A percentile compares a stretch with the other conserved stretches of the same genome.
Conservation (phyloP, 805 yeast species). For the Pichia occidentalis region DNA sequence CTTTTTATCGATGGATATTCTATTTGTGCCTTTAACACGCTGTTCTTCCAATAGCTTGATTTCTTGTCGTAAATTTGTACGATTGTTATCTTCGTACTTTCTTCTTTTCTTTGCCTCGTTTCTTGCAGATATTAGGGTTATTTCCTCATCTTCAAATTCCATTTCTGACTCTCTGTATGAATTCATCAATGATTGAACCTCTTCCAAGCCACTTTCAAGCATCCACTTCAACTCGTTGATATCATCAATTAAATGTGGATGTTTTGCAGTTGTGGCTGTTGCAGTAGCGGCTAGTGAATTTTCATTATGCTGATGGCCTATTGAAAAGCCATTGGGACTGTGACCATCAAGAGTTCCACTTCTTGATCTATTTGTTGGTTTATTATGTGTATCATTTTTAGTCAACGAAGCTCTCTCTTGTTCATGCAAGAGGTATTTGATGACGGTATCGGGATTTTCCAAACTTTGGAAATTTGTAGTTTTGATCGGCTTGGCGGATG, state of each 20-base stretch:
- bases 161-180: slow-evolving; percentile 29
- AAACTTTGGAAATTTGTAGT: slow-evolving; percentile 22
- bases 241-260: slow-evolving; percentile 32
- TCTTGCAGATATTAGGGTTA: slow-evolving; percentile 28
- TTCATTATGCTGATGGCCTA: slow-evolving; percentile 10
- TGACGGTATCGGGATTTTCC: slow-evolving; percentile 35
- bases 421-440: slow-evolving; percentile 30
- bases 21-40: slow-evolving; percentile 31
- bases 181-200: slow-evolving; percentile 30
- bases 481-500: slow-evolving; percentile 22
- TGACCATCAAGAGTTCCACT: slow-evolving; percentile 32
- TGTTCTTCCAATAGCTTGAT: slow-evolving; percentile 37
- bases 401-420: slow-evolving; percentile 27
- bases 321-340: too few relatives aligned
- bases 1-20: slow-evolving; percentile 30
- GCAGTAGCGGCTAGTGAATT: slow-evolving; percentile 5
- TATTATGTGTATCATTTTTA: slow-evolving; percentile 26
- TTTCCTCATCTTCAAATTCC: slow-evolving; percentile 36
- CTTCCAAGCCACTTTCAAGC: slow-evolving; percentile 37
- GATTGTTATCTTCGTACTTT: slow-evolving; percentile 35
- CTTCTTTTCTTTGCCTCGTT: slow-evolving; percentile 35
- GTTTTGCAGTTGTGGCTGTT: slow-evolving; percentile 19
- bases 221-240: slow-evolving; percentile 38
- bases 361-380: slow-evolving; percentile 25
- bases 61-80: slow-evolving; percentile 35